Evolutionary conservation across 2,329 filamentous ascomycete species (phyloP).

Genomic region (Verticillium klebahnii): DNA sequence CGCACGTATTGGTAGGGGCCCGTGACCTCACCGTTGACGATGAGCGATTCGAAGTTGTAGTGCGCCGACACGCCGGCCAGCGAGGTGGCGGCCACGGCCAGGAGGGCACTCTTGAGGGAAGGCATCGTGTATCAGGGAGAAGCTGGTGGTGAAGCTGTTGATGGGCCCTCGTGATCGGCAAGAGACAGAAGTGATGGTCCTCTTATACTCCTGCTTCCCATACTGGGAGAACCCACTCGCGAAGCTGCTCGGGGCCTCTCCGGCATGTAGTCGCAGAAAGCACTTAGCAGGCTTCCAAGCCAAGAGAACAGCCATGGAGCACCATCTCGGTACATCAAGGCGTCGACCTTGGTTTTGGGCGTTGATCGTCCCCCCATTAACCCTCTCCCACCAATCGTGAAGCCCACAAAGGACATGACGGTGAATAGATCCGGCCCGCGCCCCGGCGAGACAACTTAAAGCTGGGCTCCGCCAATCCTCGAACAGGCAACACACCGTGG

Average conservation of each 20-base stretch:
- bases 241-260: neutral
- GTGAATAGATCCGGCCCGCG: neutral
- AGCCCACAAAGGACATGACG: neutral
- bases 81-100: slow-evolving; percentile 10
- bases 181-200: neutral
- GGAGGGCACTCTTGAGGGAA: neutral
- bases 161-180: neutral
- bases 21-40: slow-evolving; percentile 14
- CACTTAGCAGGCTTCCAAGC: neutral
- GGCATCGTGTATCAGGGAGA: neutral
- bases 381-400: neutral
- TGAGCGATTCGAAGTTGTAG: slow-evolving; percentile 15
- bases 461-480: neutral
- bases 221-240: neutral
- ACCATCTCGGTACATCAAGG: neutral
- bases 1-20: slow-evolving; percentile 14
- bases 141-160: neutral
- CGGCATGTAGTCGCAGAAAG: neutral
- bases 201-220: neutral
- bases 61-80: slow-evolving; percentile 8
- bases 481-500: neutral
- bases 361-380: neutral
- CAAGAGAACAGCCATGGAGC: neutral
- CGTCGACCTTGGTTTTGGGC: neutral
- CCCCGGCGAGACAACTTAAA: neutral